phyloP scores from a whole-genome alignment of 2,329 filamentous ascomycete genomes.

The Metarhizium anisopliae region DNA sequence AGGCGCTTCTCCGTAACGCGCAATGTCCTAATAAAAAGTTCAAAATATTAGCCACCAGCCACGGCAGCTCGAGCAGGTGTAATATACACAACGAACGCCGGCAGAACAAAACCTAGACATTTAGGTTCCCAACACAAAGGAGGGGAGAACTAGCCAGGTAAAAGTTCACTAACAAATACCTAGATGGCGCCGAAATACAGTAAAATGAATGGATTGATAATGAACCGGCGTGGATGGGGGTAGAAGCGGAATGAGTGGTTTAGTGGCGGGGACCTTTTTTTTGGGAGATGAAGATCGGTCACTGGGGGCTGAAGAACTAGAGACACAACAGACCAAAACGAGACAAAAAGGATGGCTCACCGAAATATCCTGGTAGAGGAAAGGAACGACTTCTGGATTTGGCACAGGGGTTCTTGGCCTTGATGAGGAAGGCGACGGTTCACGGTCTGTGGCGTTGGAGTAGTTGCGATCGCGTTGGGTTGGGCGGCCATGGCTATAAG shows the following conservation, averaged over 20 bases:
- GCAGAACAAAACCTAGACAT: neutral
- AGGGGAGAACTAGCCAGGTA: neutral
- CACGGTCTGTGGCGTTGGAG: constrained; percentile 66
- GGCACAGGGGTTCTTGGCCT: constrained; percentile 78
- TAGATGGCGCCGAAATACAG: neutral
- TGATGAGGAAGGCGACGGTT: constrained; percentile 66
- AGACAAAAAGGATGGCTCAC: constrained; percentile 35
- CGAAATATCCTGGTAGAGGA: constrained; percentile 77
- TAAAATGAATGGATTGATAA: constrained; percentile 2
- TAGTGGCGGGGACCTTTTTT: neutral
- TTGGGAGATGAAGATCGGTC: constrained; percentile 1
- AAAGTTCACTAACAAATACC: neutral
- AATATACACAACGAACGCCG: neutral
- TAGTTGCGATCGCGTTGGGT: constrained; percentile 67
- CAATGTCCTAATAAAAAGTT: constrained; percentile 51
- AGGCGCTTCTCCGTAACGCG: constrained; percentile 68
- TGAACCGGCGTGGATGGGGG: neutral
- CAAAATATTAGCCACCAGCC: neutral
- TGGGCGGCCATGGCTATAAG: constrained; percentile 49
- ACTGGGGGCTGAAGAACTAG: neutral
- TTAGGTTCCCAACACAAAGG: neutral
- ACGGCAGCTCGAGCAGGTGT: neutral
- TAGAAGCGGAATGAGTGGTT: neutral
- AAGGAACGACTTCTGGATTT: constrained; percentile 92
- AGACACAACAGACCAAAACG: neutral